A percentile compares a stretch with the other conserved stretches of the same genome.
Evolutionary conservation across 495 filamentous ascomycete genomes (phyloP).

Genomic region (Aspergillus asperescens): DNA sequence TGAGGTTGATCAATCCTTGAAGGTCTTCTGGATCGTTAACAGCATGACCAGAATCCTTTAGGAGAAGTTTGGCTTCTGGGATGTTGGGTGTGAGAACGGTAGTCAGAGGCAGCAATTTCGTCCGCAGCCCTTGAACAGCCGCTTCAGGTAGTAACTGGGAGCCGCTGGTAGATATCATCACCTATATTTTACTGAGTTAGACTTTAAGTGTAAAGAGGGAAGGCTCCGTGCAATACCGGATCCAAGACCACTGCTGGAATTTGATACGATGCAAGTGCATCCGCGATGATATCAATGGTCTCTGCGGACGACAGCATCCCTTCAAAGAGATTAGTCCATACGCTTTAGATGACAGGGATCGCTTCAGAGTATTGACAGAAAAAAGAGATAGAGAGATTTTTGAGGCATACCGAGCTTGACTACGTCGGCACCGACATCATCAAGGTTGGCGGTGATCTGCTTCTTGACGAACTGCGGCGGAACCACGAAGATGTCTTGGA

Average conservation of each 20-base stretch:
- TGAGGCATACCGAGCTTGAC: constrained; percentile 75
- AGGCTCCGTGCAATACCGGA: constrained; percentile 53
- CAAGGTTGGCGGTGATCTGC: constrained; percentile 76
- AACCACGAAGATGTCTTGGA: constrained; percentile 72
- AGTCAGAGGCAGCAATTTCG: constrained; percentile 65
- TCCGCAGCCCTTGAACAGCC: constrained; percentile 60
- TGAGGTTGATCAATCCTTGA: constrained; percentile 61
- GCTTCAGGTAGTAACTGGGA: constrained; percentile 65
- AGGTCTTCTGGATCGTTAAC: constrained; percentile 47
- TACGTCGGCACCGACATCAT: constrained; percentile 81
- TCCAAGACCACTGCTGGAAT: constrained; percentile 70
- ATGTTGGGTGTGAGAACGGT: constrained; percentile 88
- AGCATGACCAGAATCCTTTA: constrained; percentile 53
- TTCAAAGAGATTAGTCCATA: constrained; percentile 25
- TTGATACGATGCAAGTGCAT: constrained; percentile 55
- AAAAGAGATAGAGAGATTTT: too few species aligned
- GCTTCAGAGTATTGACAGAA: not conserved
- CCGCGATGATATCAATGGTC: constrained; percentile 69
- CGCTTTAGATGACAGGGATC: not conserved
- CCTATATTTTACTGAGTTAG: constrained; percentile 43
- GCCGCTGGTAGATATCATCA: constrained; percentile 89
- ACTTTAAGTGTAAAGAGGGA: not conserved
- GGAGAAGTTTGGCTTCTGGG: constrained; percentile 74
- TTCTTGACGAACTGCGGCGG: constrained; percentile 74
- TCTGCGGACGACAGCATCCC: constrained; percentile 85